These are phyloP conservation scores for Phylloporus arenicola DNA, from an alignment of 768 basidiomycete genomes.

Conservation along the genomic window DNA sequence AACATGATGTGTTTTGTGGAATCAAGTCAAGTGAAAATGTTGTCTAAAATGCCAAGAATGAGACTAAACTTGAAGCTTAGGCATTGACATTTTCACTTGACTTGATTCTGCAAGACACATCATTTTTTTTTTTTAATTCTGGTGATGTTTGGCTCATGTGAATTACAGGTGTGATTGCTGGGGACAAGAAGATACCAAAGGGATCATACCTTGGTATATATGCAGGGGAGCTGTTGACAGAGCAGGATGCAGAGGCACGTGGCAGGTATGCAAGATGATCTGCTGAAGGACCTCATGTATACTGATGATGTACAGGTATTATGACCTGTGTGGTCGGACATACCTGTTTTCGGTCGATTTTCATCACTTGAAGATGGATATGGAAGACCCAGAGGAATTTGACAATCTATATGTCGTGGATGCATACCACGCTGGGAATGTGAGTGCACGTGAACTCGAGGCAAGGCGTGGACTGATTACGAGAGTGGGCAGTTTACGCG, in stretches of 20 bases:
- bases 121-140: background rate
- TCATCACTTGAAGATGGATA: slow-evolving; percentile 47
- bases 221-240: slow-evolving; percentile 74
- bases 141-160: background rate
- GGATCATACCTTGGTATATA: slow-evolving; percentile 82
- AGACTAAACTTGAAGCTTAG: too few relatives aligned
- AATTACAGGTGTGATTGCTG: slow-evolving; percentile 63
- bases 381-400: slow-evolving; percentile 22
- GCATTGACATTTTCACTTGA: too few relatives aligned
- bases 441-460: slow-evolving; percentile 34
- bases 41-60: too few relatives aligned
- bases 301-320: slow-evolving; percentile 42
- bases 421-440: slow-evolving; percentile 87
- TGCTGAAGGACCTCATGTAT: background rate
- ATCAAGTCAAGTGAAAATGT: too few relatives aligned
- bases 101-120: too few relatives aligned
- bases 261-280: slow-evolving; percentile 48
- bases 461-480: slow-evolving; percentile 1
- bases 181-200: slow-evolving; percentile 53
- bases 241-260: slow-evolving; percentile 58
- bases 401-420: slow-evolving; percentile 58
- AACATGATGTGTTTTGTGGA: too few relatives aligned
- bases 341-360: slow-evolving; percentile 85
- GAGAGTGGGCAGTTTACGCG: slow-evolving; percentile 73
- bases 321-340: slow-evolving; percentile 67